Evolutionary conservation across 306 rosid genomes (phyloP).

Genomic region (Fagus crenata): DNA sequence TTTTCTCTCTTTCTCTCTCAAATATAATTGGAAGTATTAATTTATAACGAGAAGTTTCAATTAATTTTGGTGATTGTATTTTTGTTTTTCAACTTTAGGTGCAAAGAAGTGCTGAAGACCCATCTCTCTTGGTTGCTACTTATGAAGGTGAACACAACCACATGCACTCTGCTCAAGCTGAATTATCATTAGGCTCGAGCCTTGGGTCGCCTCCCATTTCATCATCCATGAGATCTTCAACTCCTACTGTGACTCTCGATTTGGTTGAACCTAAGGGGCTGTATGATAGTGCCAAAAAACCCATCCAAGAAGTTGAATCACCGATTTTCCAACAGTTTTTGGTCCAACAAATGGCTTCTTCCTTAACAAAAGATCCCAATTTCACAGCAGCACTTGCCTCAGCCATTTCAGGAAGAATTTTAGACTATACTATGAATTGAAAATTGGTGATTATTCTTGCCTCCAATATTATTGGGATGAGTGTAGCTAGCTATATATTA

Average conservation of each 20-base stretch:
- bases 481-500: no score
- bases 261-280: conserved; percentile 27
- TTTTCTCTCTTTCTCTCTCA: neutral
- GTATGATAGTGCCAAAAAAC: conserved; percentile 16
- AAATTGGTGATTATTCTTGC: conserved; percentile 1
- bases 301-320: conserved; percentile 3
- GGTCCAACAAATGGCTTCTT: conserved; percentile 78
- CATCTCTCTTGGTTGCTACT: conserved; percentile 68
- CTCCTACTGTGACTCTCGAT: conserved; percentile 34
- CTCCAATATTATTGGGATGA: neutral
- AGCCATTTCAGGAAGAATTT: conserved; percentile 62
- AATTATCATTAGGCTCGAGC: conserved; percentile 33
- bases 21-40: neutral
- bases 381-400: conserved; percentile 68
- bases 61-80: neutral
- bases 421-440: conserved; percentile 16
- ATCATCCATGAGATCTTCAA: conserved; percentile 24
- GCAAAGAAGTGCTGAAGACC: conserved; percentile 82
- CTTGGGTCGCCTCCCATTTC: conserved; percentile 25
- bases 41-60: neutral
- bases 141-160: conserved; percentile 93
- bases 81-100: conserved; percentile 42
- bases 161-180: conserved; percentile 28
- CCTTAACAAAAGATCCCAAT: conserved; percentile 72
- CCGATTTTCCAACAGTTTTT: conserved; percentile 41